These are phyloP conservation scores for Pezicula rhizophila DNA, from an alignment of 2,329 filamentous ascomycete species.

Conservation along the genomic window DNA sequence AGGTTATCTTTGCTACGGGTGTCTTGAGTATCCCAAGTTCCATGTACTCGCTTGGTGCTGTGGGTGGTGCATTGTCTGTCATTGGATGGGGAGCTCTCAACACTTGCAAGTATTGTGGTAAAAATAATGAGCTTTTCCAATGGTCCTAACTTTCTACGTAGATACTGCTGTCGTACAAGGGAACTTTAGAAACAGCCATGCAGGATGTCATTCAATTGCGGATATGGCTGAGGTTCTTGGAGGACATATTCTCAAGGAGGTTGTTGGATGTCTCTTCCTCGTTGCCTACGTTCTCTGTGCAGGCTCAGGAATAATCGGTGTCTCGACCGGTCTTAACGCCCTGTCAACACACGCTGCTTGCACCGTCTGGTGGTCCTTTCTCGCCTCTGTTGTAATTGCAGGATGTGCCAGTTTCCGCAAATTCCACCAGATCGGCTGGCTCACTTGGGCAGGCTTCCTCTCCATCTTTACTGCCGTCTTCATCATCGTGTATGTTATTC, in stretches of 20 bases:
- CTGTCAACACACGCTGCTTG: conserved; percentile 52
- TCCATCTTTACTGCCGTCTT: conserved; percentile 53
- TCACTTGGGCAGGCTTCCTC: conserved; percentile 54
- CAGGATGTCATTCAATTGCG: conserved; percentile 45
- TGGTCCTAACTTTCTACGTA: not conserved
- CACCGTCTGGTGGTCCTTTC: conserved; percentile 50
- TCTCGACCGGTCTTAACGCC: conserved; percentile 54
- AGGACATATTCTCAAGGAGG: conserved; percentile 43
- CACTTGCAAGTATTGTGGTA: conserved; percentile 16
- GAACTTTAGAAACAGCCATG: conserved; percentile 43
- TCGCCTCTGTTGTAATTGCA: conserved; percentile 45
- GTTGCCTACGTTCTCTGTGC: conserved; percentile 51
- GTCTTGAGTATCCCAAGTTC: conserved; percentile 36
- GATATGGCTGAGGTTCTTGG: conserved; percentile 55
- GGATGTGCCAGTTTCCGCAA: conserved; percentile 48
- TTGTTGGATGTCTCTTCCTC: conserved; percentile 50
- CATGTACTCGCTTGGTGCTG: conserved; percentile 36
- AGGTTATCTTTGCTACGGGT: conserved; percentile 36
- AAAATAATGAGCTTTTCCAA: not conserved
- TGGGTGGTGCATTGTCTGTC: conserved; percentile 37
- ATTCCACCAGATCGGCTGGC: conserved; percentile 54
- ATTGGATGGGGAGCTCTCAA: conserved; percentile 32
- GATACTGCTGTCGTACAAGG: conserved; percentile 42
- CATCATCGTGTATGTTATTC: conserved; percentile 29
- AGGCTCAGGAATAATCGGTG: conserved; percentile 52